Percentiles rank a stretch among this genome's conserved stretches.
Evolutionary conservation across 1,284 basidiomycete species (phyloP).

Genomic region (Polyporus tsugae): DNA sequence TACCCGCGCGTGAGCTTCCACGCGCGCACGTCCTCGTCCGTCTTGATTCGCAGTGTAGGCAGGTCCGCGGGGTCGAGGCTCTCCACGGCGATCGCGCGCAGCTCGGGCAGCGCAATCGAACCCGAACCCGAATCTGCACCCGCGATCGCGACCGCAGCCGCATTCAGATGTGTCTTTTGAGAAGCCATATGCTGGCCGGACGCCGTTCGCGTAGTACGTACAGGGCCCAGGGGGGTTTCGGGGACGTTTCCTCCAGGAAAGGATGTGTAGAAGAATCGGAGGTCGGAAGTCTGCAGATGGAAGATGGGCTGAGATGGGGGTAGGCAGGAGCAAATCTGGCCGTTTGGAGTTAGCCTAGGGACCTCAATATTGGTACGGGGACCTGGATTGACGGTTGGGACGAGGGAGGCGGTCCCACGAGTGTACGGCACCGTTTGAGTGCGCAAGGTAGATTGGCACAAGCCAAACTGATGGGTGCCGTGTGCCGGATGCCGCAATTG

Average conservation of each 20-base stretch:
- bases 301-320: constrained; percentile 5
- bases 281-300: not conserved
- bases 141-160: not conserved
- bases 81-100: constrained; percentile 53
- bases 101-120: constrained; percentile 38
- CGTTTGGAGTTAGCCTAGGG: constrained; percentile 6
- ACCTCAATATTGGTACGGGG: not conserved
- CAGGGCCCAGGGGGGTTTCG: not conserved
- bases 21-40: constrained; percentile 70
- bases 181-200: not conserved
- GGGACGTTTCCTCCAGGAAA: not conserved
- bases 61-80: constrained; percentile 40
- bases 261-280: not conserved
- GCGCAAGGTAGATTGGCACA: constrained; percentile 7
- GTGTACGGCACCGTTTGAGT: constrained; percentile 10
- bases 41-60: constrained; percentile 59
- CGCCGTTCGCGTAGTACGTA: not conserved
- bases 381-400: not conserved
- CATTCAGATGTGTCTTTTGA: not conserved
- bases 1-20: constrained; percentile 81
- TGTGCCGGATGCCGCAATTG: not conserved
- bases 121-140: not conserved
- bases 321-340: constrained; percentile 3
- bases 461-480: constrained; percentile 3
- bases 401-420: not conserved